phyloP scores from a whole-genome alignment of 768 basidiomycete species.

The Tulasnella calospora region DNA sequence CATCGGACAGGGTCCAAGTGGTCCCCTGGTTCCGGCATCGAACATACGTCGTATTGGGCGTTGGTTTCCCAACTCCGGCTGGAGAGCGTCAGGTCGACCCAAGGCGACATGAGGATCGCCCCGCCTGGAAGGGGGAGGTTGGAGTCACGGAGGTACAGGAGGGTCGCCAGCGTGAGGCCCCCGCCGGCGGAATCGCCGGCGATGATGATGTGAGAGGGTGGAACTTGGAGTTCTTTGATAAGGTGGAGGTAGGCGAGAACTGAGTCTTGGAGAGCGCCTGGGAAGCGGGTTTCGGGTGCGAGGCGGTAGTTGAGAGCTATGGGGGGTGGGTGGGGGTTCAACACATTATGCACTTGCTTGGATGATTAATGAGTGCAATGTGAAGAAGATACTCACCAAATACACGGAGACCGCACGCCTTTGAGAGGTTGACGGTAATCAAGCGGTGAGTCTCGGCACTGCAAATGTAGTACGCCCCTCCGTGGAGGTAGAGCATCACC shows the following conservation, averaged over 20 bases:
- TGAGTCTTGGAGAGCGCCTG: constrained; percentile 81
- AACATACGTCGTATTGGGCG: constrained; percentile 76
- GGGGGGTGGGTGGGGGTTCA: background rate
- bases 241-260: constrained; percentile 83
- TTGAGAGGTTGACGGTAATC: constrained; percentile 86
- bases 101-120: constrained; percentile 86
- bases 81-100: constrained; percentile 96
- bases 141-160: constrained; percentile 95
- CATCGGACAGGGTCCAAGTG: constrained; percentile 92
- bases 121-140: constrained; percentile 77
- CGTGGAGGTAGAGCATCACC: constrained; percentile 90
- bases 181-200: constrained; percentile 93
- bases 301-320: constrained; percentile 89
- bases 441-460: constrained; percentile 86
- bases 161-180: constrained; percentile 72
- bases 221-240: constrained; percentile 80
- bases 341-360: background rate
- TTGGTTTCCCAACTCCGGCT: constrained; percentile 99
- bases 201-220: constrained; percentile 82
- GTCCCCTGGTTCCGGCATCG: constrained; percentile 64
- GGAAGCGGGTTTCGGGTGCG: constrained; percentile 92
- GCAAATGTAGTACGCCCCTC: constrained; percentile 90
- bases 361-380: background rate
- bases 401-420: constrained; percentile 81
- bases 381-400: constrained; percentile 54